Evolutionary conservation across 257 asterid species (phyloP).

Genomic region (Capsicum chinense): DNA sequence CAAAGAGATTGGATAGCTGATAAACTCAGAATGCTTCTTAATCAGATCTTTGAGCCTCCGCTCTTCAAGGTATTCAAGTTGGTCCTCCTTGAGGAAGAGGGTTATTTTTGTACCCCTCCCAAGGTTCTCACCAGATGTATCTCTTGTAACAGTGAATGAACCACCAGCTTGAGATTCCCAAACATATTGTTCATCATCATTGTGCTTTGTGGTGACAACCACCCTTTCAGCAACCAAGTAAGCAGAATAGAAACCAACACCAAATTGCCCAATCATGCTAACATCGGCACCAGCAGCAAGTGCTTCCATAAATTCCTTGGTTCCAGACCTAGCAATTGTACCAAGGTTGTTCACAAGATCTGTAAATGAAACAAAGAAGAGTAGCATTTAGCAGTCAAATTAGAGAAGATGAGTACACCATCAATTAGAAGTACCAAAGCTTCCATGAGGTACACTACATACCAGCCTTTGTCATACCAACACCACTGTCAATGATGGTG

Average conservation of each 20-base stretch:
- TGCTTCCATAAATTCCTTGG: slow-evolving; percentile 81
- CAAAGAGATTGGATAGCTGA: slow-evolving; percentile 66
- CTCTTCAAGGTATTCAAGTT: slow-evolving; percentile 75
- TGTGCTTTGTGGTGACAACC: slow-evolving; percentile 61
- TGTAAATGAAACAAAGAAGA: slow-evolving; percentile 29
- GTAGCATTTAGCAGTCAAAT: neutral
- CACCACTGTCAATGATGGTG: slow-evolving; percentile 64
- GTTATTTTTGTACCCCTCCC: slow-evolving; percentile 71
- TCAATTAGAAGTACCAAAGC: neutral
- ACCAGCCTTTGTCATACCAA: slow-evolving; percentile 84
- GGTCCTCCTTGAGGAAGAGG: slow-evolving; percentile 66
- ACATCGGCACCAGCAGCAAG: slow-evolving; percentile 77
- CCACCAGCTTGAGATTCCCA: slow-evolving; percentile 83
- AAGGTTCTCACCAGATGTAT: slow-evolving; percentile 54
- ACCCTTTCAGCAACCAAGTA: slow-evolving; percentile 72
- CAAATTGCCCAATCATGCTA: slow-evolving; percentile 78
- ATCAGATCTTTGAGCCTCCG: slow-evolving; percentile 63
- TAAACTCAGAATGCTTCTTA: slow-evolving; percentile 69
- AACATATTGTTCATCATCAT: slow-evolving; percentile 66
- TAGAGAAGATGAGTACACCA: too few relatives aligned
- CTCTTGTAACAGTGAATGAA: slow-evolving; percentile 66
- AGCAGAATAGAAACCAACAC: slow-evolving; percentile 71
- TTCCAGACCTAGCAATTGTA: slow-evolving; percentile 66
- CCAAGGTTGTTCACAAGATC: slow-evolving; percentile 79
- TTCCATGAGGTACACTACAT: slow-evolving; percentile 21